Base-by-base conservation (phyloP, 2,329 filamentous ascomycete genomes). In the Capronia americana region DNA sequence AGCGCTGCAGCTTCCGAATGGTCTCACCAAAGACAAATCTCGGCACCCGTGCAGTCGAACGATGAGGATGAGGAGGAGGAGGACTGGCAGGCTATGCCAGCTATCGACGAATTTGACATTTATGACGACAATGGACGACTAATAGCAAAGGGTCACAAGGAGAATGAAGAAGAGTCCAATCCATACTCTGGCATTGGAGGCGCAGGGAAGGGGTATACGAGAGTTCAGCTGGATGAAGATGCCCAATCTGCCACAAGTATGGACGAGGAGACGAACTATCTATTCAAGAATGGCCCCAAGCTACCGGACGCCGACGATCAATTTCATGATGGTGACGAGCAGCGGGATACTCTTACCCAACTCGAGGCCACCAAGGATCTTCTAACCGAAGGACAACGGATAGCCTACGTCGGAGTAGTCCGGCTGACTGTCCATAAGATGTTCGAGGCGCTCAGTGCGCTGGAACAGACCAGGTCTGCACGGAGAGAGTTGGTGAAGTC, bases 331-430 rank as follows among this genome's bases (percentile, higher is more conserved):
- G 91, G 93, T 26, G 93, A 96, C 26, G 92, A 95, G 62, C 88
- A 91, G 66, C 87, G 93, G 61, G 95, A 98, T 78, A 88, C 93
- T 4, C 80, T 96, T 48, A 89, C 90, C 57, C 95, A 99, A 77
- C 90, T 99, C 84, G 91, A 98, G 78, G 92, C 95, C 8, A 99
- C 95, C 41, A 99, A 99, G 77, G 91, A 96, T 71, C 85, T 99
- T 17, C 83, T 99, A 62, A 99, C 94, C 1, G 95, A 99, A 77
- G 93, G 93, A 12, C 95, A 99, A 79, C 89, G 92, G 72, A 93
- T 99, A 71, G 95, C 95, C 4, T 99, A 99, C 76, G 95, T 99
- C 32, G 95, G 95, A 12, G 84, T 97, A 64, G 92, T 92, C 32
- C 88, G 93, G 60, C 79, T 99, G 41, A 89, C 92, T 59, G 88